These are phyloP conservation scores for Trichoderma gracile DNA, from an alignment of 2,329 filamentous ascomycete species.

Conservation along the genomic window DNA sequence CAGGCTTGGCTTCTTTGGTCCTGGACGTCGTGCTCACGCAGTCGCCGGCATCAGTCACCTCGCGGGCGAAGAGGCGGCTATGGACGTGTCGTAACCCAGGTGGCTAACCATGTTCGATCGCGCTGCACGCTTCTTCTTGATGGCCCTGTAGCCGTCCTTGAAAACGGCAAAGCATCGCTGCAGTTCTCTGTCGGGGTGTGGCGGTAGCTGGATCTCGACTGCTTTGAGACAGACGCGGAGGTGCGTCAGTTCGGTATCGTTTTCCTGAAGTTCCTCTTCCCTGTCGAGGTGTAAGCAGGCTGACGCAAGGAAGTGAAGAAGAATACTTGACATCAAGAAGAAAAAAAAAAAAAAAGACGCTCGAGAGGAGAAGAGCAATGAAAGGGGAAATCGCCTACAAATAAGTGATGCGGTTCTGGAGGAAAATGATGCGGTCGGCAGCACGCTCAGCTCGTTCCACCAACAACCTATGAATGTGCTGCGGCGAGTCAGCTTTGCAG, in stretches of 20 bases:
- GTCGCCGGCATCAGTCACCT: slow-evolving; percentile 24
- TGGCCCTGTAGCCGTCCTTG: slow-evolving; percentile 58
- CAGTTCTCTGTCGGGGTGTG: slow-evolving; percentile 56
- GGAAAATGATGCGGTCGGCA: slow-evolving; percentile 58
- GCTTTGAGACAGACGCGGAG: slow-evolving; percentile 63
- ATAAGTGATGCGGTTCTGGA: slow-evolving; percentile 59
- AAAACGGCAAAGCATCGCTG: slow-evolving; percentile 60
- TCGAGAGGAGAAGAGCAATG: neutral
- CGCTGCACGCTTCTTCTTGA: slow-evolving; percentile 49
- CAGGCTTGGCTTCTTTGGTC: neutral
- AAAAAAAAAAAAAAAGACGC: neutral
- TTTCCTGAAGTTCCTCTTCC: slow-evolving; percentile 56
- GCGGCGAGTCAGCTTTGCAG: neutral
- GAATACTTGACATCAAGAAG: slow-evolving; percentile 8
- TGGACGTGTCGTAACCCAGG: slow-evolving; percentile 34
- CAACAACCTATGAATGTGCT: slow-evolving; percentile 64
- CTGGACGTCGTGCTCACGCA: neutral
- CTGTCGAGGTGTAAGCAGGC: slow-evolving; percentile 37
- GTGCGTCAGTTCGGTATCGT: slow-evolving; percentile 61
- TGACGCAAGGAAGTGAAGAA: neutral
- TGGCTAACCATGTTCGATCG: slow-evolving; percentile 37
- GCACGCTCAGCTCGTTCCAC: slow-evolving; percentile 59
- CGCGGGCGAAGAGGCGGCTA: slow-evolving; percentile 32
- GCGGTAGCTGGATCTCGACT: slow-evolving; percentile 59
- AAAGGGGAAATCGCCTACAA: slow-evolving; percentile 47